Base-by-base conservation (phyloP, 768 basidiomycete genomes). In the Lentinula detonsa region DNA sequence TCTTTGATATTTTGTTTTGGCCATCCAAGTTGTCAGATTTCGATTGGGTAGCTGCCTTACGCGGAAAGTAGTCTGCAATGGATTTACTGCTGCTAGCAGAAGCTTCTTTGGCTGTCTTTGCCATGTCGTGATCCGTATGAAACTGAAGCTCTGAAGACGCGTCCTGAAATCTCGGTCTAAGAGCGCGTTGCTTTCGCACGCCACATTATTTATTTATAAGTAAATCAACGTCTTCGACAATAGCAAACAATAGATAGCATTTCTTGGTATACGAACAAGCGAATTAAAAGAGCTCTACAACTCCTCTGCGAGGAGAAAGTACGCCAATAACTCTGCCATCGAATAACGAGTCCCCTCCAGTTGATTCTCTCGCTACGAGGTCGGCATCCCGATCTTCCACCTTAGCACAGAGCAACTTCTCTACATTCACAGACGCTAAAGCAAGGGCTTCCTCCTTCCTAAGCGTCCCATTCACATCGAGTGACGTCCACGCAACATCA, bases 401-500 rank as follows among this genome's bases (percentile, higher is more conserved):
- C 48, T 73, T 64, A 15, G 74, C 75, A 10, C 79, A 78, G 54
- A 76, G 72, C 51, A 76, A 68, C 59, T 64, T 76, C 56, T 77
- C 72, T 5, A 84, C 55, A 66, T 83, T 82, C 2, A 73, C 72
- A 1, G 81, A 79, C 11, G 78, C 82, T 28, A 84, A 67, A 4
- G 79, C 78, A 37, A 82, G 61, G 9, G 77, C 80, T 56, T 81
- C 67, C 59, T 76, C 73, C 62, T 72, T 75, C 28, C 75, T 71
- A 11, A 84, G 67, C 11, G 66, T 66, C 6, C 75, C 75, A 2
- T 74, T 76, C 23, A 74, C 69, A 66, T 79, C 79, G 23, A 81
- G 75, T 0, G 79, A 75, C 48, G 78, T 75, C 93, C 94, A 95
- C 46, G 84, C 90, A 34, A 85, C 73, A 64, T 96, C 93, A 65